Evolutionary conservation across 2,329 filamentous ascomycete species (phyloP), one percentile per base, ranked within the genome.

Genomic region (Penicillium nordicum): DNA sequence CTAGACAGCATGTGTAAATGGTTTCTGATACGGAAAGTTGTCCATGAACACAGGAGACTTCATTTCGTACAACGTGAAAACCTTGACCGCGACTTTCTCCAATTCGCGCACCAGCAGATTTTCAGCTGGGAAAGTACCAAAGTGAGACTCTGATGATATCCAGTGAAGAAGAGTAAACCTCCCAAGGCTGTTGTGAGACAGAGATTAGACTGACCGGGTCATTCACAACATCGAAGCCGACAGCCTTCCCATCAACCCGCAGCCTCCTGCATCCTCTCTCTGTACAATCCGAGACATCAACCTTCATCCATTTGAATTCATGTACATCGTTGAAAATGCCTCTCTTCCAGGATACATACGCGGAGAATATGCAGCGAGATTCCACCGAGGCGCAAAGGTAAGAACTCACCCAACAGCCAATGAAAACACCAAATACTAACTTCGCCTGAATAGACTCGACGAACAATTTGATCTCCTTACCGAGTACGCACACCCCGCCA

Each of bases 281-380:
- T 25, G 18, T 34, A 12, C 27, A 41, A 27, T 42, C 48, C 4
- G 25, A 29, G 18, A 16, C 14, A 25, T 9, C 10, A 1, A 32
- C 11, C 21, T 27, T 25, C 27, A 7, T 16, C 5, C 3, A 14
- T 25, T 36, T n/a, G 8, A 47, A 14, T 2, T 5, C 8, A 27
- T 27, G 21, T 16, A 7, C 10, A 5, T 14, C 8, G 1, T 27
- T 4, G 12, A 46, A 46, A 29, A 53, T 53, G 50, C 6, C 50
- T n/a, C 6, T 23, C 5, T n/a, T 38, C 9, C 8, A 16, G 16
- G 52, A 54, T 54, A 29, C 52, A 36, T 54, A 54, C 45, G 29
- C 52, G 44, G 52, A 54, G 45, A 54, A 54, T 54, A 54, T 54
- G 45, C 44, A 38, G 18, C 45, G 52, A 18, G 45, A 50, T 54